Conservation (phyloP, 345 rosid species). For the Aethionema arabicum region DNA sequence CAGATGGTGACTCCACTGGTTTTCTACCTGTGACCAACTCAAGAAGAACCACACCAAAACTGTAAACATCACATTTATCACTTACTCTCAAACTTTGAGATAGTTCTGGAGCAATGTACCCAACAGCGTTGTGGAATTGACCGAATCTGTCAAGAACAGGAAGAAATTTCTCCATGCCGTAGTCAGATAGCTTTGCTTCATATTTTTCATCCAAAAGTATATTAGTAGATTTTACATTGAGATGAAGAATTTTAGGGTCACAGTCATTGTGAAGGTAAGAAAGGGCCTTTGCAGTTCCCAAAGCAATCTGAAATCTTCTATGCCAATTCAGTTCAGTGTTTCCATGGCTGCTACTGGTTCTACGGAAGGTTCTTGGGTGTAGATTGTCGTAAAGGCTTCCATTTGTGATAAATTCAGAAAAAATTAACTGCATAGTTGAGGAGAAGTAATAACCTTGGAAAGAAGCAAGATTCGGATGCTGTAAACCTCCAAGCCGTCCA, state of each 20-base stretch:
- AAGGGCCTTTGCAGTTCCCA: conserved; percentile 84
- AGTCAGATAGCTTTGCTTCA: conserved; percentile 81
- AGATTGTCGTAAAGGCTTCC: conserved; percentile 84
- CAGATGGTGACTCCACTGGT: conserved; percentile 76
- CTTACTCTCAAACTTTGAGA: conserved; percentile 66
- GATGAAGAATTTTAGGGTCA: conserved; percentile 83
- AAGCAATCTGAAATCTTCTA: conserved; percentile 81
- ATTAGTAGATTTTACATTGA: conserved; percentile 84
- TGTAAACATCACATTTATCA: conserved; percentile 89
- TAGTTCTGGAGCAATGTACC: conserved; percentile 97
- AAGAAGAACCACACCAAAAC: conserved; percentile 86
- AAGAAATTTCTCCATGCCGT: conserved; percentile 75
- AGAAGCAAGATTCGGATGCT: conserved; percentile 69
- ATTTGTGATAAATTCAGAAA: conserved; percentile 67
- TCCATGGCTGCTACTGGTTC: conserved; percentile 66
- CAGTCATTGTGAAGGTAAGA: conserved; percentile 94
- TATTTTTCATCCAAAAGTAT: conserved; percentile 77
- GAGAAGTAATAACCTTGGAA: conserved; percentile 96
- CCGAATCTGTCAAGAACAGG: conserved; percentile 77
- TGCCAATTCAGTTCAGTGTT: conserved; percentile 71
- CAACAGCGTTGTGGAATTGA: conserved; percentile 80
- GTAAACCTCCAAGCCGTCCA: conserved; percentile 69
- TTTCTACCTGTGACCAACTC: conserved; percentile 91
- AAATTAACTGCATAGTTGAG: conserved; percentile 69
- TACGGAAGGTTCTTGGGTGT: conserved; percentile 51